Conservation (phyloP, 495 filamentous ascomycete genomes). For the Aspergillus affinis region DNA sequence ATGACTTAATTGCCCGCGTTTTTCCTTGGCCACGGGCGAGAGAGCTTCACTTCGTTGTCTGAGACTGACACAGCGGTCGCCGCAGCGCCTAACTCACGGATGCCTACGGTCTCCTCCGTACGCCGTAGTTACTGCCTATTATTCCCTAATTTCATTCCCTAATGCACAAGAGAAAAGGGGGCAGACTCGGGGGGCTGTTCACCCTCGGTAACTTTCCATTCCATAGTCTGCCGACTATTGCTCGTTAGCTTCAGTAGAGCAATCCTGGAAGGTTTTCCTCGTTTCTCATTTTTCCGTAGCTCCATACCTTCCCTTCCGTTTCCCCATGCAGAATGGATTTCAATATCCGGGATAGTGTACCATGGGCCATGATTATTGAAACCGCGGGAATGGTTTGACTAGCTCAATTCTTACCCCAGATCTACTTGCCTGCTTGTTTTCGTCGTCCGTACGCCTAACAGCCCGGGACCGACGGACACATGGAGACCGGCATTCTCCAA, state of each 20-base stretch:
- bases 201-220: slow-evolving; percentile 18
- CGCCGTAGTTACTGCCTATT: no score
- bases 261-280: neutral
- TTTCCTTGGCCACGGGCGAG: neutral
- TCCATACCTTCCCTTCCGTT: neutral
- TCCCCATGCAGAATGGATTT: neutral
- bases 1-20: neutral
- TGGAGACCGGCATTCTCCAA: neutral
- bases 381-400: neutral
- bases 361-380: neutral
- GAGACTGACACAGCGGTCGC: neutral
- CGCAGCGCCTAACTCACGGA: neutral
- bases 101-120: neutral
- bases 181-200: slow-evolving; percentile 3
- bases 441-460: neutral
- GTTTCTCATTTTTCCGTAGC: neutral
- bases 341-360: no score
- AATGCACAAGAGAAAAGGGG: neutral
- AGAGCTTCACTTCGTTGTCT: no score
- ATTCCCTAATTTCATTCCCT: neutral
- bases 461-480: neutral
- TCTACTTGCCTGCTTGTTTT: neutral
- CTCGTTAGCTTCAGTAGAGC: neutral
- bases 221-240: neutral
- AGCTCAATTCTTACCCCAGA: neutral